Evolutionary conservation across 495 filamentous ascomycete genomes (phyloP).

Genomic region (Trichoderma virens): DNA sequence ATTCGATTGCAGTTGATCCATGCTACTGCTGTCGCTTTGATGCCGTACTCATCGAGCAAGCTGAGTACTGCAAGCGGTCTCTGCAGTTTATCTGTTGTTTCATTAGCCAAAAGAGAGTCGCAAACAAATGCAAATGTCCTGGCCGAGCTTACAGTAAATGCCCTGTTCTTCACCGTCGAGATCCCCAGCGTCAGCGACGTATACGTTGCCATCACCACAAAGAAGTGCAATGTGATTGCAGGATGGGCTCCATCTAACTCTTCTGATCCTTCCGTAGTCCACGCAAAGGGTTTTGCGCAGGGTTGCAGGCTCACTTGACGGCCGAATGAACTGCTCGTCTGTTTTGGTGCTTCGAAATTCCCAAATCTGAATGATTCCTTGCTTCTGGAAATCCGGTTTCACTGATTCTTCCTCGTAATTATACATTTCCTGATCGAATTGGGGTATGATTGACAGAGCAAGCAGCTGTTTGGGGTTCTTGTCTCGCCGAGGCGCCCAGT

Average conservation of each 20-base stretch:
- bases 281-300: conserved; percentile 27
- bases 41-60: conserved; percentile 30
- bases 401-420: conserved; percentile 17
- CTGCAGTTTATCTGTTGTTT: conserved; percentile 29
- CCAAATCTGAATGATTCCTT: conserved; percentile 37
- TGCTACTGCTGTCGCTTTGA: conserved; percentile 38
- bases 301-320: conserved; percentile 15
- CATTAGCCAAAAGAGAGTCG: conserved; percentile 13
- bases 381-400: conserved; percentile 17
- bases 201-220: conserved; percentile 34
- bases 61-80: conserved; percentile 32
- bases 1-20: conserved; percentile 43
- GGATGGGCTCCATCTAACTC: conserved; percentile 38
- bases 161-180: conserved; percentile 14
- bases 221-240: conserved; percentile 33
- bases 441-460: conserved; percentile 37
- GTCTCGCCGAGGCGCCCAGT: conserved; percentile 32
- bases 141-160: conserved; percentile 26
- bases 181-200: conserved; percentile 28
- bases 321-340: conserved; percentile 17
- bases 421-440: conserved; percentile 30
- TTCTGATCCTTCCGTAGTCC: conserved; percentile 31
- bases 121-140: background rate
- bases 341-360: conserved; percentile 22
- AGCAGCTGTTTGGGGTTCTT: conserved; percentile 29